Evolutionary conservation across 257 asterid genomes (phyloP).

Genomic region (Solanum tacnaense): DNA sequence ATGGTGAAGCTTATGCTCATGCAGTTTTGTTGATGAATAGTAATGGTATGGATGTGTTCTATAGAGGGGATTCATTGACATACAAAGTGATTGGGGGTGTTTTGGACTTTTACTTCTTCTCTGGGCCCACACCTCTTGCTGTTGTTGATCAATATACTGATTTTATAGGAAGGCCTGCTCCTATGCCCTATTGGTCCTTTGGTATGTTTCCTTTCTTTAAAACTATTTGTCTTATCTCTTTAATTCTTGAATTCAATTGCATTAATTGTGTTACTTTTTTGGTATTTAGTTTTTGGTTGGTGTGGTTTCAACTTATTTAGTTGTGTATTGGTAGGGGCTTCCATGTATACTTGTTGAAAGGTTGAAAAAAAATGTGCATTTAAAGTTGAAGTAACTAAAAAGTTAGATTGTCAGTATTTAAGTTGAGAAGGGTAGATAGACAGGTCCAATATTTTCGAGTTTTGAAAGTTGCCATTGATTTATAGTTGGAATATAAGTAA

Average conservation of each 20-base stretch:
- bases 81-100: constrained; percentile 93
- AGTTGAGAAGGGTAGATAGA: not conserved
- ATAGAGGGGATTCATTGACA: constrained; percentile 70
- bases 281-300: not conserved
- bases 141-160: constrained; percentile 86
- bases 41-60: constrained; percentile 95
- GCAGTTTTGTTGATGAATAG: constrained; percentile 74
- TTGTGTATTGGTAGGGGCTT: not conserved
- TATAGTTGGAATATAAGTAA: not conserved
- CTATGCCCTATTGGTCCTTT: constrained; percentile 98
- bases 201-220: constrained; percentile 32
- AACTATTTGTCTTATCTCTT: not conserved
- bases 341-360: not conserved
- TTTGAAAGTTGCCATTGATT: not conserved
- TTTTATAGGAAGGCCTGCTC: constrained; percentile 79
- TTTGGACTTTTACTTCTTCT: constrained; percentile 80
- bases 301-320: not conserved
- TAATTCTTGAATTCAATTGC: not conserved
- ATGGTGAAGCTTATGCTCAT: constrained; percentile 56
- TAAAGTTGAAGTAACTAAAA: not conserved
- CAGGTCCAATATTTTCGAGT: not conserved
- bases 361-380: not conserved
- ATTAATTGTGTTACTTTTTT: not conserved
- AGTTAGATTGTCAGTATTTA: not conserved
- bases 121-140: constrained; percentile 80